phyloP scores from a whole-genome alignment of 2,329 filamentous ascomycete species.

The Annulohypoxylon truncatum region DNA sequence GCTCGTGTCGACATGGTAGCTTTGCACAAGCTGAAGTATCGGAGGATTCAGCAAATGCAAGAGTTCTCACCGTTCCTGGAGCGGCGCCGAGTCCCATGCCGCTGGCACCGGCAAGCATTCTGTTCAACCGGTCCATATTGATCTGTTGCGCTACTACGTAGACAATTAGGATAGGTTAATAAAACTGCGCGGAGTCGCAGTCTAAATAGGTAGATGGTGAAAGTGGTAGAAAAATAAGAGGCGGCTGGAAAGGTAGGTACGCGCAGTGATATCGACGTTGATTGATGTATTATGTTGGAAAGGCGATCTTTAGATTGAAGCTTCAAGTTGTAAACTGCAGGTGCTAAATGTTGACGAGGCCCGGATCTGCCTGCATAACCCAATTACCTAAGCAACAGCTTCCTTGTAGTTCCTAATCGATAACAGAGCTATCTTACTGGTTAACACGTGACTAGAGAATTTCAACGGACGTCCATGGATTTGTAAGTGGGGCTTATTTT shows the following conservation, averaged over 20 bases:
- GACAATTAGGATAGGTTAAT: conserved; percentile 9
- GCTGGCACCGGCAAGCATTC: conserved; percentile 80
- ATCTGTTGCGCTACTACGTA: conserved; percentile 25
- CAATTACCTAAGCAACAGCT: conserved; percentile 33
- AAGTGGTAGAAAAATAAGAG: background rate
- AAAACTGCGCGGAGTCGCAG: background rate
- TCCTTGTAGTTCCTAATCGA: conserved; percentile 22
- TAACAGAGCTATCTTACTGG: conserved; percentile 25
- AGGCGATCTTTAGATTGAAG: conserved; percentile 30
- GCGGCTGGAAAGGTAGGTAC: background rate
- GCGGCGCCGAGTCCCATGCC: conserved; percentile 73
- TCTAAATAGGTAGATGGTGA: background rate
- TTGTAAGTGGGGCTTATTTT: background rate
- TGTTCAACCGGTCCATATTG: conserved; percentile 90
- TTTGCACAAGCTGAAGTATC: too few species aligned
- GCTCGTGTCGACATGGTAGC: conserved; percentile 2
- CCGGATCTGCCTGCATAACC: conserved; percentile 41
- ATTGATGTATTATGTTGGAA: conserved; percentile 21
- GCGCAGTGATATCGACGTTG: conserved; percentile 16
- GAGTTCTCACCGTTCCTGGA: conserved; percentile 68
- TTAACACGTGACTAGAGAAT: conserved; percentile 1
- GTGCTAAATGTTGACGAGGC: conserved; percentile 41
- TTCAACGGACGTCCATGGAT: background rate
- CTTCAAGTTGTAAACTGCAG: conserved; percentile 33
- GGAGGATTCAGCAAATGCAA: background rate